Evolutionary conservation across 805 yeast genomes (phyloP).

Genomic region (Maudiozyma pseudohumilis): DNA sequence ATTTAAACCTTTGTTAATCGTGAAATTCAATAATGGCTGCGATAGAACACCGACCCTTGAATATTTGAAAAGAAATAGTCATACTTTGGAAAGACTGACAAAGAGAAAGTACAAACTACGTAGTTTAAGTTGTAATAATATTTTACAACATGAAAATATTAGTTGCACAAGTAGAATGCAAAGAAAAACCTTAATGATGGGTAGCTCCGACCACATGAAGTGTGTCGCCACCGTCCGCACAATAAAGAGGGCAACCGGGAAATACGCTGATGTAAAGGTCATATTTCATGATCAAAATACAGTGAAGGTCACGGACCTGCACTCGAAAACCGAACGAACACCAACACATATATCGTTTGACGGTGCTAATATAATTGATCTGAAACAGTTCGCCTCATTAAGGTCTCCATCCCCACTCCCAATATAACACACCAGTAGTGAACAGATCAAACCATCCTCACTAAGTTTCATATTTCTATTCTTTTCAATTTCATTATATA

Average conservation of each 20-base stretch:
- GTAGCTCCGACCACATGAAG: background rate
- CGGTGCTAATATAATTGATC: slow-evolving; percentile 11
- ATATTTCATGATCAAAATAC: slow-evolving; percentile 22
- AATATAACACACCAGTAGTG: too few species aligned
- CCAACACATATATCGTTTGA: slow-evolving; percentile 15
- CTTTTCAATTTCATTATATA: too few species aligned
- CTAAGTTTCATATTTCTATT: too few species aligned
- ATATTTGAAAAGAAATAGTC: slow-evolving; percentile 16
- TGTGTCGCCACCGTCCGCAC: slow-evolving; percentile 20
- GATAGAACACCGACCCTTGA: slow-evolving; percentile 19
- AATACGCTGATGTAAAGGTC: slow-evolving; percentile 24
- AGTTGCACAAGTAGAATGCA: too few species aligned
- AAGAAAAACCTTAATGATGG: slow-evolving; percentile 1
- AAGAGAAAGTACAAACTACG: slow-evolving; percentile 22
- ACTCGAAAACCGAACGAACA: background rate
- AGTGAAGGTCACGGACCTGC: slow-evolving; percentile 13
- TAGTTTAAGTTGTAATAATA: slow-evolving; percentile 10
- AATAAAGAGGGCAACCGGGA: slow-evolving; percentile 15
- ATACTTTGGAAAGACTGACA: slow-evolving; percentile 16
- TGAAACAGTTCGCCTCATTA: too few species aligned
- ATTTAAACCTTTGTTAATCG: slow-evolving; percentile 24
- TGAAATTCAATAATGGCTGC: slow-evolving; percentile 24
- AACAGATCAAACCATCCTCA: too few species aligned
- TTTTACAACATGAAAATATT: background rate
- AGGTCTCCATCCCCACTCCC: too few species aligned